Evolutionary conservation across 768 basidiomycete genomes (phyloP), one percentile per base, ranked within the genome.

Genomic region (Obba rivulosa): DNA sequence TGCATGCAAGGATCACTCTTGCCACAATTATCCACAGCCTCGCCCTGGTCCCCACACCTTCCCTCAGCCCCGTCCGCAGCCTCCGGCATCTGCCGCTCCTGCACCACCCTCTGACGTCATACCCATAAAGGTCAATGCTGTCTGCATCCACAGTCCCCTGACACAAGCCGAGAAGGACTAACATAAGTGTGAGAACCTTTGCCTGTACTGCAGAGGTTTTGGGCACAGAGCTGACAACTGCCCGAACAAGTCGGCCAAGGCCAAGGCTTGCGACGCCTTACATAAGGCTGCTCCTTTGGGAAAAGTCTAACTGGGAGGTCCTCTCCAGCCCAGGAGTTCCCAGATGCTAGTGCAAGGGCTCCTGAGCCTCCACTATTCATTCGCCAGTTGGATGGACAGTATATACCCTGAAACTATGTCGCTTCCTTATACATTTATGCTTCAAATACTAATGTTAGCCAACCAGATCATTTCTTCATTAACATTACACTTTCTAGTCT

Each of bases 161-260:
- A 59, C 63, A 0, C 21, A 46, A 8, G 59, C 52, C 4, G 65
- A 67, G 51, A 34, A 46, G 0, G 49, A 64, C 8, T 49, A 48
- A 20, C 61, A 58, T 22, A 22, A 42, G 18, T 52, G 56, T 8
- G 34, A 62, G 1, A 51, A 53, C 13, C 58, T 72, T 2, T 71
- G 69, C 50, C 44, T 62, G 11, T 70, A 69, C 46, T 72, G 69
- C 43, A 62, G 66, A 10, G 43, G 56, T 24, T 51, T 57, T 13
- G 49, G 53, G 5, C 69, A 70, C 48, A 23, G 45, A 2, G 58
- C 57, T 31, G 37, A 54, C 4, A 51, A 61, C 28, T 70, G 69
- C 55, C 57, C 43, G 16, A 58, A 57, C 18, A 60, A 48, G 52
- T 50, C 45, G 1, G 35, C 52, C 2, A 35, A 2, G 35, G 49